These are phyloP conservation scores for Micromonas pusilla DNA, from an alignment of 139 green algal genomes.

Conservation along the genomic window DNA sequence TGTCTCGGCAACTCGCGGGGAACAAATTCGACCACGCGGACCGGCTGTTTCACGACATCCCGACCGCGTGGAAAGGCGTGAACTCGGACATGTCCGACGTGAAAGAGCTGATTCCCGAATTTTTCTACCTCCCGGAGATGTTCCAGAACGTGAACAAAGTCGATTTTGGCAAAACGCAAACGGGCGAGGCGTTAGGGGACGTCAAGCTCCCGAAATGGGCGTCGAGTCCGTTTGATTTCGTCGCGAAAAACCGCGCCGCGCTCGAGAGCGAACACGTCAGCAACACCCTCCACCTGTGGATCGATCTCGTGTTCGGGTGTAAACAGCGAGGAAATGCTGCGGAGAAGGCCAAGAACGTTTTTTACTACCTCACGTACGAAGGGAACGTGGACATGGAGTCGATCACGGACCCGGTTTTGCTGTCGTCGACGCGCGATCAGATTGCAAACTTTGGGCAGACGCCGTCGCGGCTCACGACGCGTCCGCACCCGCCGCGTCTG, in stretches of 20 bases:
- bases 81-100: conserved; percentile 42
- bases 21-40: conserved; percentile 51
- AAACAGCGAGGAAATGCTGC: conserved; percentile 41
- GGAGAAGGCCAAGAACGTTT: conserved; percentile 43
- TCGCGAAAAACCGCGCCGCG: conserved; percentile 47
- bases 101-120: conserved; percentile 54
- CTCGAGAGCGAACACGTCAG: conserved; percentile 52
- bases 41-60: conserved; percentile 43
- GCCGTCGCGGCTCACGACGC: conserved; percentile 38
- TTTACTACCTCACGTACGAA: conserved; percentile 55
- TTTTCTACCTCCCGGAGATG: conserved; percentile 46
- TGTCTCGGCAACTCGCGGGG: conserved; percentile 38
- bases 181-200: conserved; percentile 26
- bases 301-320: conserved; percentile 57
- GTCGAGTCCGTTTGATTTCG: conserved; percentile 42
- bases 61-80: conserved; percentile 30
- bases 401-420: conserved; percentile 33
- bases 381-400: conserved; percentile 43
- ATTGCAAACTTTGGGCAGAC: conserved; percentile 51
- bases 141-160: conserved; percentile 42
- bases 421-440: conserved; percentile 38
- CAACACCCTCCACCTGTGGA: conserved; percentile 50
- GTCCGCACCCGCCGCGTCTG: conserved; percentile 27
- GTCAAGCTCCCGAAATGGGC: conserved; percentile 47
- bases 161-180: conserved; percentile 32